Evolutionary conservation across 148 eudicot genomes (phyloP), one percentile per base, ranked within the genome.

Genomic region (Vaccinium myrtillus): DNA sequence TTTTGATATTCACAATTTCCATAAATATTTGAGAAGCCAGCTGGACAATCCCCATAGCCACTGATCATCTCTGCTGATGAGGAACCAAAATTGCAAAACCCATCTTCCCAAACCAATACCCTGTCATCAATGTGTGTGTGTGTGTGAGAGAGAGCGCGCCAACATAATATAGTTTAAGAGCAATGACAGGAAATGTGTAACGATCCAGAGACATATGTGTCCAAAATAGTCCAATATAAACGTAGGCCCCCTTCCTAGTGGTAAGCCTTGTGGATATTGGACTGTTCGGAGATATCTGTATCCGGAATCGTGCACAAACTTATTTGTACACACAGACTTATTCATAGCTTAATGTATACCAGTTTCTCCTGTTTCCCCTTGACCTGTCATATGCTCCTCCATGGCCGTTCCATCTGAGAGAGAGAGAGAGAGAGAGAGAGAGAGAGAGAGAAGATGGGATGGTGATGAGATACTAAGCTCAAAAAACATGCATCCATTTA

Each of bases 101-200:
- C 99, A 89, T 95, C 99, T 91, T 97, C 99, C 99, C 99, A 97
- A 19, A 92, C 98, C 90, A 95, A 86, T 91, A 95, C 93, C 99
- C 99, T 97, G 85, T 77, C 30, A 59, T 25, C 21, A 48, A 53
- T 19, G 23, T 36, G 73, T 49, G 78, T n/a, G 79, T 49, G 78
- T 48, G 79, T 49, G 79, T 23, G 79, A 77, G 58, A 49, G 79
- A 77, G 79, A 50, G 63, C n/a, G 81, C 5, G n/a, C 36, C 43
- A 39, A 16, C 19, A 58, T 6, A 61, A 6, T 4, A 5, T 25
- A 65, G 30, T 65, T n/a, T 23, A 65, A 65, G 70, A 65, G 70
- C 30, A 65, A 65, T n/a, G 27, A 58, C 18, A 59, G 25, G 10
- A 19, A 2, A 8, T 8, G 2, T 1, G 67, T 3, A 61, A 13